Conservation (phyloP, 192 early-diverging fungal genomes). For the Gonapodya prolifera region DNA sequence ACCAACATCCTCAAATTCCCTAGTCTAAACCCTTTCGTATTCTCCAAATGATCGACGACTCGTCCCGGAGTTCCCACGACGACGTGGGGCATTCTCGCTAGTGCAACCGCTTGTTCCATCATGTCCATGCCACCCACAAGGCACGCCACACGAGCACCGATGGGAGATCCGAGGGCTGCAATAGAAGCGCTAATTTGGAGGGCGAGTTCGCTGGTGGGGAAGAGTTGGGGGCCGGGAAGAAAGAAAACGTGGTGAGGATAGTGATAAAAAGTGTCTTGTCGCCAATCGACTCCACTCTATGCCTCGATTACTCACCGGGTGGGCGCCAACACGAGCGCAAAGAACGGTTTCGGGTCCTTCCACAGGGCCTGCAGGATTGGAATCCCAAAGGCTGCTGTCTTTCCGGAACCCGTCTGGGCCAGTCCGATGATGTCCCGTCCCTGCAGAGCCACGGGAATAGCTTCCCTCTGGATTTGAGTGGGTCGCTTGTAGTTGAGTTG, state of each 20-base stretch:
- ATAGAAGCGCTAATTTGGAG: slow-evolving; percentile 90
- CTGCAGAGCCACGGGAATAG: slow-evolving; percentile 70
- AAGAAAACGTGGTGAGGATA: background rate
- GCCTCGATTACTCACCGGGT: no score
- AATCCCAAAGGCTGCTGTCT: slow-evolving; percentile 75
- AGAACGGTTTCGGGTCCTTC: slow-evolving; percentile 79
- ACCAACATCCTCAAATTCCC: slow-evolving; percentile 80
- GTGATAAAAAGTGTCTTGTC: no score
- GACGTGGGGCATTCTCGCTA: slow-evolving; percentile 90
- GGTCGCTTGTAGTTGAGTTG: slow-evolving; percentile 79
- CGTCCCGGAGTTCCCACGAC: slow-evolving; percentile 93
- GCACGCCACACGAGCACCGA: slow-evolving; percentile 83
- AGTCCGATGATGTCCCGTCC: slow-evolving; percentile 89
- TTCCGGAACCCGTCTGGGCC: slow-evolving; percentile 93
- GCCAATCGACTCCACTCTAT: no score
- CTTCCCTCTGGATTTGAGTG: slow-evolving; percentile 80
- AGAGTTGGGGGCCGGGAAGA: background rate
- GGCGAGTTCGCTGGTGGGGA: slow-evolving; percentile 66
- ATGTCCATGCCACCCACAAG: slow-evolving; percentile 96
- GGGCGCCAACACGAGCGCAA: slow-evolving; percentile 92
- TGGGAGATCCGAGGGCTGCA: slow-evolving; percentile 75
- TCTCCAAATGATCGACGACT: slow-evolving; percentile 90
- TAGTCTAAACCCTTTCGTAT: slow-evolving; percentile 95
- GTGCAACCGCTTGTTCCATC: slow-evolving; percentile 87
- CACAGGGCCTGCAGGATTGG: slow-evolving; percentile 76